A percentile compares a stretch with the other conserved stretches of the same genome.
These are phyloP conservation scores for Paratinospora sagittata DNA, from an alignment of 164 flowering plant species.

Conservation along the genomic window DNA sequence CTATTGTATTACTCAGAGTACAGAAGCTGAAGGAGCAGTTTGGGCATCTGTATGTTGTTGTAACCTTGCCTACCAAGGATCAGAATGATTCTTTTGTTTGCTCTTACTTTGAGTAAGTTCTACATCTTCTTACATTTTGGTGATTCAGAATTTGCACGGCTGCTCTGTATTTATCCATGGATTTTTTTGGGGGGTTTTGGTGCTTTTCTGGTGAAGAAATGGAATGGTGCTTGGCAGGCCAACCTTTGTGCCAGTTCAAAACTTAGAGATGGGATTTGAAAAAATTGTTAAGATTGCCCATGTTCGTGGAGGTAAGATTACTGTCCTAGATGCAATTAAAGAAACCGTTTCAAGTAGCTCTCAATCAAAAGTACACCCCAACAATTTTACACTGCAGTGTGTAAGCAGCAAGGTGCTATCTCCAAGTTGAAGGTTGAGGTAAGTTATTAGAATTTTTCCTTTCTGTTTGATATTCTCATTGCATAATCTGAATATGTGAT, in stretches of 20 bases:
- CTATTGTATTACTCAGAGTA: constrained; percentile 39
- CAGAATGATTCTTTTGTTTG: constrained; percentile 69
- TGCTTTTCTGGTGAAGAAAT: constrained; percentile 33
- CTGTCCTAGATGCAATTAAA: not conserved
- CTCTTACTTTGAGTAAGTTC: constrained; percentile 75
- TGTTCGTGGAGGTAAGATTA: constrained; percentile 66
- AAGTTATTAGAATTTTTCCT: constrained; percentile 19
- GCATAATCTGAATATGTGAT: constrained; percentile 14
- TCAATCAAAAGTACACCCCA: constrained; percentile 3
- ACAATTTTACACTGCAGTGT: too few species aligned
- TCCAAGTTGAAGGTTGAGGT: constrained; percentile 77
- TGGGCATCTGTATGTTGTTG: constrained; percentile 65
- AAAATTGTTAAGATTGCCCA: constrained; percentile 85
- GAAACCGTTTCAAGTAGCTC: not conserved
- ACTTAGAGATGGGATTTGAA: constrained; percentile 92
- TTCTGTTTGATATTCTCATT: not conserved
- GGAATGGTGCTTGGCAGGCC: constrained; percentile 81
- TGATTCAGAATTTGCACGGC: not conserved
- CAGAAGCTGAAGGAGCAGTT: constrained; percentile 73
- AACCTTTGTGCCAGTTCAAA: constrained; percentile 67
- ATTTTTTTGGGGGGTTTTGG: not conserved
- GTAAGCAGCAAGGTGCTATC: constrained; percentile 53
- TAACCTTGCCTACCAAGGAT: constrained; percentile 62
- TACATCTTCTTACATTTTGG: not conserved
- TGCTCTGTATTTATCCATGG: not conserved